Evolutionary conservation across 2,329 filamentous ascomycete species (phyloP), one percentile per base, ranked within the genome.

Genomic region (Fusarium napiforme): DNA sequence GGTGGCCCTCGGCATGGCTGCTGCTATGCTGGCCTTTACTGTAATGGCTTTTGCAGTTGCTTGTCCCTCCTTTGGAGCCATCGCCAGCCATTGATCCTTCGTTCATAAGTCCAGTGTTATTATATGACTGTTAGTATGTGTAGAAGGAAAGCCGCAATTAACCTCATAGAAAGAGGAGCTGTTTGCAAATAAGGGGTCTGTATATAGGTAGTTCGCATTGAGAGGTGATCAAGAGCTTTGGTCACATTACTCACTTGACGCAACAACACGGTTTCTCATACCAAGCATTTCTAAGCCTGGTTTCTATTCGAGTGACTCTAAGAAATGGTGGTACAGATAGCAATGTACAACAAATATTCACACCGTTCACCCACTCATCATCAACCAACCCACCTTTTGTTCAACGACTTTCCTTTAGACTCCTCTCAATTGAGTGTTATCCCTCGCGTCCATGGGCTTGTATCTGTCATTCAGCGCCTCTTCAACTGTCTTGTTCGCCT

Each of bases 381-480:
- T 49, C 49, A 47, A 58, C 43, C 64, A 60, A 61, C 47, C 64
- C 52, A 57, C 49, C n/a, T 63, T 67, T 59, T 59, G 39, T 59
- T 65, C 46, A 45, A 67, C 58, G 30, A 53, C 46, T 65, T 75
- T 79, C 55, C 50, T 63, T 75, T 78, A 83, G 65, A 83, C 37
- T 18, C 84, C 84, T 75, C 85, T 79, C 67, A 87, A 78, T 62
- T 82, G 79, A 34, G 84, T 82, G 66, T 85, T 84, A 69, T 87
- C 84, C 75, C 83, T 82, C 78, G 84, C 74, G 46, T 85, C 83
- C 67, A 87, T 79, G 2, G 85, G 85, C 73, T 79, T 84, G 76
- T 91, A 91, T 75, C 89, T 83, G 78, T 90, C 87, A 55, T 82
- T 84, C 59, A 91, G 80, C 46, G 85, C 83, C 77, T 90, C 86